Base-by-base conservation (phyloP, 805 yeast genomes). In the Starmerella vitae region DNA sequence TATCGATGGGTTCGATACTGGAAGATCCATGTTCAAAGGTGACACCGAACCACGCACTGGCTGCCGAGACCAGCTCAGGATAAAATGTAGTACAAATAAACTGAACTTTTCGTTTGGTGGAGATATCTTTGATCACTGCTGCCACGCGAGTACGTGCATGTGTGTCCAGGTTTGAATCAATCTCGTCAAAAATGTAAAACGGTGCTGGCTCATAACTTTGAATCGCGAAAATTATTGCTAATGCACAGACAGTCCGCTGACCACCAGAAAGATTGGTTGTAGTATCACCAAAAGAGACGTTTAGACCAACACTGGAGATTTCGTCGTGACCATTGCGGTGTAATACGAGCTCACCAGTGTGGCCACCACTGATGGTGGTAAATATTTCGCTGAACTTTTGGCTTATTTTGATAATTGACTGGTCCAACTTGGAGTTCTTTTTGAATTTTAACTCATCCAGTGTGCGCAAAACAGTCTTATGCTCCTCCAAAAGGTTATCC, bases 201-300 rank as follows among this genome's bases (percentile, higher is more conserved):
- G 97, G 96, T 7, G 96, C 96, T 9, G 97, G 97, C 50, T 91
- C 97, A 47, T 93, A 83, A 54, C 72, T 75, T 62, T 91, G 98
- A 43, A 88, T 83, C 3, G 98, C 96, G 42, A 91, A 67, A 48
- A 91, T 86, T 36, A 91, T 68, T 0, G 97, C 86, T 49, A 91
- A 75, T 1, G 98, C 97, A 65, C 97, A 86, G n/a, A 91, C 64
- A 0, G 96, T 81, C 57, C 88, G 88, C 55, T 91, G 98, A 9
- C 98, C 98, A 30, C 98, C 98, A 1, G 95, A 83, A 14, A 91
- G 65, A 45, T 81, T 68, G 44, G 78, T 80, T 49, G 85, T 95
- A 54, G 77, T 77, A 8, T 93, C 78, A 56, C 84, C 88, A 66
- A 88, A 88, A 0, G 95, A 82, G 3, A 86, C 96, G 8, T 78